Conservation (phyloP, 306 rosid species). For the Cyclanthera cordifolia region DNA sequence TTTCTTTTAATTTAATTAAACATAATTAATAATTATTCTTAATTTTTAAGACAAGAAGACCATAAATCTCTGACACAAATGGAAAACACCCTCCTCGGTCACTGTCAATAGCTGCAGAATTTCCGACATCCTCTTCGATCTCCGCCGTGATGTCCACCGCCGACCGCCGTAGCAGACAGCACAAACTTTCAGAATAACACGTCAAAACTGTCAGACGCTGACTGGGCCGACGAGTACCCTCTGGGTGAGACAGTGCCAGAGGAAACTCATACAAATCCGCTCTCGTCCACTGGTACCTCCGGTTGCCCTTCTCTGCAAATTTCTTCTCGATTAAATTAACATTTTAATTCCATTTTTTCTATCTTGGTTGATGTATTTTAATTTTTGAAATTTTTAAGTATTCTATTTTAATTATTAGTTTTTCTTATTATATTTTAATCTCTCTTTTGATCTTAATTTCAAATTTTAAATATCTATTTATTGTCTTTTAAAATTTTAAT, state of each 20-base stretch:
- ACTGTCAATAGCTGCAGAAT: constrained; percentile 8
- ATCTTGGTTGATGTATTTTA: too few relatives aligned
- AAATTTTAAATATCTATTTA: too few relatives aligned
- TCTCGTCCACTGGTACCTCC: neutral
- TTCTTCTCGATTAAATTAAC: too few relatives aligned
- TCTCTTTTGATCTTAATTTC: too few relatives aligned
- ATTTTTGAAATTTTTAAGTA: too few relatives aligned
- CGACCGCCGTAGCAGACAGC: constrained; percentile 9
- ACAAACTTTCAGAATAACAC: constrained; percentile 12
- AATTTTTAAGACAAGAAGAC: neutral
- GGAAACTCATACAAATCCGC: neutral
- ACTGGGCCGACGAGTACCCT: neutral
- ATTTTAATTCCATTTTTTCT: neutral
- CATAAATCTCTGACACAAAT: constrained; percentile 1
- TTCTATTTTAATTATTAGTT: too few relatives aligned
- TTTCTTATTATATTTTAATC: too few relatives aligned
- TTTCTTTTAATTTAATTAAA: neutral
- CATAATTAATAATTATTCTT: neutral
- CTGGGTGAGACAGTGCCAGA: neutral
- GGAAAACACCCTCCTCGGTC: neutral
- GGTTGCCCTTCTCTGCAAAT: constrained; percentile 3
- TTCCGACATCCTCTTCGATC: constrained; percentile 6
- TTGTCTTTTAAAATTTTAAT: too few relatives aligned
- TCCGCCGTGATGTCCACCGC: constrained; percentile 15
- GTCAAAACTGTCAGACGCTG: neutral